phyloP scores from a whole-genome alignment of 371 early-diverging fungal species.

The Mortierella sp. region DNA sequence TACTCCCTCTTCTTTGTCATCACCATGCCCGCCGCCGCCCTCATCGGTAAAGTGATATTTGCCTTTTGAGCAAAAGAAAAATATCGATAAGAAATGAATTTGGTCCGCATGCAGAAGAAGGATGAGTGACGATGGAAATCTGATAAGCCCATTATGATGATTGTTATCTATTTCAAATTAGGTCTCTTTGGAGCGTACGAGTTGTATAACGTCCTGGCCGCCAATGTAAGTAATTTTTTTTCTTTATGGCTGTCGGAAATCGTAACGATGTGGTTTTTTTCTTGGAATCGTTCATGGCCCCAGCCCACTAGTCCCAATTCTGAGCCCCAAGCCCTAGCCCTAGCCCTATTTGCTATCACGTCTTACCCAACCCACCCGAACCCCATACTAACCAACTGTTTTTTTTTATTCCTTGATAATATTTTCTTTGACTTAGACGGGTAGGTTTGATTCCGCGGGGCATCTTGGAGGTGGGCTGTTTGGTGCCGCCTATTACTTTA shows the following conservation, averaged over 20 bases:
- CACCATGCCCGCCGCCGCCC: constrained; percentile 69
- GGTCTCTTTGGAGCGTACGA: constrained; percentile 53
- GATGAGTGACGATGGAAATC: not conserved
- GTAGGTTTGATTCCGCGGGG: constrained; percentile 68
- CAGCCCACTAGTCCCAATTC: not conserved
- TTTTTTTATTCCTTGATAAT: not conserved
- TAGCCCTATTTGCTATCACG: too few relatives aligned
- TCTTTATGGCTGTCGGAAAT: too few relatives aligned
- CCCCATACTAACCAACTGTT: not conserved
- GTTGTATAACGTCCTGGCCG: constrained; percentile 38
- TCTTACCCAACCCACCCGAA: not conserved
- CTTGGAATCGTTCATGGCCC: too few relatives aligned
- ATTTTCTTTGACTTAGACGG: constrained; percentile 43
- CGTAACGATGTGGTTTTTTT: too few relatives aligned
- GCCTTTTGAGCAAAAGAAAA: constrained; percentile 26
- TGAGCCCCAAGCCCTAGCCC: not conserved
- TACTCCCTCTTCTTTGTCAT: constrained; percentile 71
- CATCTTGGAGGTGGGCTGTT: constrained; percentile 71
- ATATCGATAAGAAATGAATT: constrained; percentile 33
- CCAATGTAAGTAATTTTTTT: constrained; percentile 32
- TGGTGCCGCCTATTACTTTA: constrained; percentile 69
- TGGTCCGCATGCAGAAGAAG: constrained; percentile 4
- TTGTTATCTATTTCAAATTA: not conserved
- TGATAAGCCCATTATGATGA: not conserved
- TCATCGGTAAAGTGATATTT: constrained; percentile 57